These are phyloP conservation scores for Suillus discolor DNA, from an alignment of 768 basidiomycete species.

Conservation along the genomic window DNA sequence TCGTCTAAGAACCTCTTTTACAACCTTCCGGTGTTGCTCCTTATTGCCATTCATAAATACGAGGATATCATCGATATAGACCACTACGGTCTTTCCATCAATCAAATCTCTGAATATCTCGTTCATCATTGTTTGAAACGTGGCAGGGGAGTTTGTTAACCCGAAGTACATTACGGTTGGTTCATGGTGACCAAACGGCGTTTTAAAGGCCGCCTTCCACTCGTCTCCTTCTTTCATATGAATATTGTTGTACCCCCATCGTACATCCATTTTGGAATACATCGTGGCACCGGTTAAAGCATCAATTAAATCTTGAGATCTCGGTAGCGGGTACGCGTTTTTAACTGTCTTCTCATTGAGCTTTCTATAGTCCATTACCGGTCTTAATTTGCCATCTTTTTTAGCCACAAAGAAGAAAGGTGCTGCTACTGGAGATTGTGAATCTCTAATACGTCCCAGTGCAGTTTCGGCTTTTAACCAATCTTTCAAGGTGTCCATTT, in stretches of 20 bases:
- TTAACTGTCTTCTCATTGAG: slow-evolving; percentile 9
- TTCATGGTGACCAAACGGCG: slow-evolving; percentile 40
- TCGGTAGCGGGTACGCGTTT: slow-evolving; percentile 1
- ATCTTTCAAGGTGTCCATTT: not conserved
- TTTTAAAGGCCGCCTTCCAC: slow-evolving; percentile 44
- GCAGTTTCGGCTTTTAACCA: slow-evolving; percentile 13
- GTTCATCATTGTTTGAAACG: slow-evolving; percentile 40
- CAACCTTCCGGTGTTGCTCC: slow-evolving; percentile 17
- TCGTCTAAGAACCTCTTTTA: slow-evolving; percentile 26
- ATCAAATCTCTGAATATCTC: slow-evolving; percentile 35
- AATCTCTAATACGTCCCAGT: slow-evolving; percentile 15
- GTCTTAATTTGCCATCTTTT: slow-evolving; percentile 17
- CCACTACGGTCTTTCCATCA: slow-evolving; percentile 32
- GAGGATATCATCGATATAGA: slow-evolving; percentile 50
- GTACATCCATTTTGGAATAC: slow-evolving; percentile 11
- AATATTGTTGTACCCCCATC: not conserved
- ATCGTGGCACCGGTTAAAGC: not conserved
- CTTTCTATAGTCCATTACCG: slow-evolving; percentile 21
- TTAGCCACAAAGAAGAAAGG: slow-evolving; percentile 15
- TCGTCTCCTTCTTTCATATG: slow-evolving; percentile 42
- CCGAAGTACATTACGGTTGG: slow-evolving; percentile 44
- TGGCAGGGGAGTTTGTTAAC: slow-evolving; percentile 37
- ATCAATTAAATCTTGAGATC: not conserved
- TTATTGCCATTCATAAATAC: slow-evolving; percentile 27
- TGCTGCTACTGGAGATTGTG: slow-evolving; percentile 15